A percentile compares a stretch with the other conserved stretches of the same genome.
Conservation (phyloP, 441 rosid genomes). For the Corymbia citriodora region DNA sequence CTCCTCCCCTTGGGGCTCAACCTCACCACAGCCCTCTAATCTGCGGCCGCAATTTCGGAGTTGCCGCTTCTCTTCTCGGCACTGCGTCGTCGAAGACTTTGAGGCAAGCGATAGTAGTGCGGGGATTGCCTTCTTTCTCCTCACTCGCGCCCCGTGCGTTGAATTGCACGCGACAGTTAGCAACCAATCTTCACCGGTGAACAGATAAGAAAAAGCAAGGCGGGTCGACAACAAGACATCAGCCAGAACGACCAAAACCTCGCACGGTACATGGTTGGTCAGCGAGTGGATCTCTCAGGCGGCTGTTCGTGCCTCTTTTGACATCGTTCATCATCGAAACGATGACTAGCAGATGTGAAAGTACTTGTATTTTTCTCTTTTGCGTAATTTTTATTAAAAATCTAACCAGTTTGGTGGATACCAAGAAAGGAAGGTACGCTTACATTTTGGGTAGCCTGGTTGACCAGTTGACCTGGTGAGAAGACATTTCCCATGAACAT, state of each 20-base stretch:
- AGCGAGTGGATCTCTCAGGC: background rate
- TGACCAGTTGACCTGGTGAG: background rate
- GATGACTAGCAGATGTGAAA: background rate
- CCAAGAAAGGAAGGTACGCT: background rate
- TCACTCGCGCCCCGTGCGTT: background rate
- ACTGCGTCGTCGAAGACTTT: background rate
- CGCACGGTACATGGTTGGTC: background rate
- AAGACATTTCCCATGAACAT: background rate
- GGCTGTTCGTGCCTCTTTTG: background rate
- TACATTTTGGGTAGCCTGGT: background rate
- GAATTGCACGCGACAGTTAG: background rate
- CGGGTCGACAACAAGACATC: background rate
- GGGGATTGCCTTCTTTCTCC: background rate
- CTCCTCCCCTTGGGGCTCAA: background rate
- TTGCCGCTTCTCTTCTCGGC: background rate
- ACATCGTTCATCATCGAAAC: background rate
- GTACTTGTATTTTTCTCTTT: background rate
- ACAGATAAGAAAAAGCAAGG: background rate
- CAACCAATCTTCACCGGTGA: background rate
- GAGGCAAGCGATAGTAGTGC: background rate
- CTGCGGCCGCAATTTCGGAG: background rate
- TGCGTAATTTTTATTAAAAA: background rate
- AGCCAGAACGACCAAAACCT: background rate
- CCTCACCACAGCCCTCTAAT: background rate
- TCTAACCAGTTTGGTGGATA: background rate